Percentiles rank a stretch among this genome's conserved stretches.
Conservation (phyloP, 2,329 filamentous ascomycete genomes). For the Colletotrichum sp. region DNA sequence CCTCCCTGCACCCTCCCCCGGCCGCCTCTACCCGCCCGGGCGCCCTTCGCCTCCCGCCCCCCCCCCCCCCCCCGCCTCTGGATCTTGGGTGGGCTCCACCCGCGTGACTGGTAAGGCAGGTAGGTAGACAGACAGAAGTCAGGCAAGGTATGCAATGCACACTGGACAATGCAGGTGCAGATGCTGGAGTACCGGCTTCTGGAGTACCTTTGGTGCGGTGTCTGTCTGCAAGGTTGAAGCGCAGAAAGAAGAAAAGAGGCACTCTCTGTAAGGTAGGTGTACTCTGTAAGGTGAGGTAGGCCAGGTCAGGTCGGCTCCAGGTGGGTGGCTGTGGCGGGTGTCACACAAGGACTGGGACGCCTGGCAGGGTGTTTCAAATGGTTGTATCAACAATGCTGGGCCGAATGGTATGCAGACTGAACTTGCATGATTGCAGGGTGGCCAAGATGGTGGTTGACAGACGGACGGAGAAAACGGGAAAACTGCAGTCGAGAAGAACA, state of each 20-base stretch:
- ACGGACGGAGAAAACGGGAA: background rate
- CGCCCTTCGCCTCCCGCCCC: too few relatives aligned
- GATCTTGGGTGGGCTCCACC: constrained; percentile 17
- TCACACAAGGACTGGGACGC: constrained; percentile 20
- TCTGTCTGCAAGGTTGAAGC: background rate
- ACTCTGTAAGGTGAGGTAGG: background rate
- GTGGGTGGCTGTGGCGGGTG: constrained; percentile 17
- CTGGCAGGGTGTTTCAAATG: constrained; percentile 28
- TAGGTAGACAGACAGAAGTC: background rate
- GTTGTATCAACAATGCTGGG: constrained; percentile 30
- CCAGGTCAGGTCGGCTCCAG: background rate
- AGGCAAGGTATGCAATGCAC: background rate
- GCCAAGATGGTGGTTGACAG: constrained; percentile 1
- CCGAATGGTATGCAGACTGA: constrained; percentile 19
- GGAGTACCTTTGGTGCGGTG: background rate
- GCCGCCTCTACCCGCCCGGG: too few relatives aligned
- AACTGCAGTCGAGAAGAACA: background rate
- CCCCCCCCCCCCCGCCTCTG: background rate
- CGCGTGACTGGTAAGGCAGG: constrained; percentile 8
- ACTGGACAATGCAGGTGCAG: background rate
- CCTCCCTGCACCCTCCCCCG: too few relatives aligned
- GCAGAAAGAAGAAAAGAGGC: background rate
- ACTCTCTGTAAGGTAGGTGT: background rate
- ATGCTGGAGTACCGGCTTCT: background rate
- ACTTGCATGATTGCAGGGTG: constrained; percentile 24